A percentile compares a stretch with the other conserved stretches of the same genome.
Conservation (phyloP, 2,329 filamentous ascomycete species). For the Fusarium graminum region DNA sequence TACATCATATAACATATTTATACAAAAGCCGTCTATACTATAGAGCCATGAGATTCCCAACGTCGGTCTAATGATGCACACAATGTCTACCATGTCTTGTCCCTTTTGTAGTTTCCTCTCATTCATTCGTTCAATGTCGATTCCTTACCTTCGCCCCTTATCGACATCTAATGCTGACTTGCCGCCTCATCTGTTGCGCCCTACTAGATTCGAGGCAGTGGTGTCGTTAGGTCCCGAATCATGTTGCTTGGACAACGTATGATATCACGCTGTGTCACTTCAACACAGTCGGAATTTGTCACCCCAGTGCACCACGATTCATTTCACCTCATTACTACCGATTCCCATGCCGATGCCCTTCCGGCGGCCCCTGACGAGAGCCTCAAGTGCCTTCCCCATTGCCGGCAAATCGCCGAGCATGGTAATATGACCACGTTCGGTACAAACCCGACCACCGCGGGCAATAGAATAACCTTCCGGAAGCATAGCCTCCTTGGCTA, state of each 20-base stretch:
- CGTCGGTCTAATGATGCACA: constrained; percentile 36
- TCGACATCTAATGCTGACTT: background rate
- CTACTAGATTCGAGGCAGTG: background rate
- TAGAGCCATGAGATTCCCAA: constrained; percentile 23
- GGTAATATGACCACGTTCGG: constrained; percentile 88
- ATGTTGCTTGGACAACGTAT: constrained; percentile 17
- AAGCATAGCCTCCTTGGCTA: constrained; percentile 87
- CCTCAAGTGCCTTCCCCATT: constrained; percentile 79
- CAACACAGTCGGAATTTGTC: constrained; percentile 23
- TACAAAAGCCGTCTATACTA: constrained; percentile 29
- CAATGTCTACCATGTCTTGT: constrained; percentile 10
- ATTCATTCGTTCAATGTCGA: constrained; percentile 8
- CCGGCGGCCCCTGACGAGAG: constrained; percentile 73
- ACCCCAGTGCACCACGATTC: background rate
- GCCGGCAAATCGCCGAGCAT: constrained; percentile 87
- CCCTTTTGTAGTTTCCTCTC: constrained; percentile 18
- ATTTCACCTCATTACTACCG: constrained; percentile 17
- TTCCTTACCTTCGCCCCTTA: background rate
- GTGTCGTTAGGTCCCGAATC: constrained; percentile 22
- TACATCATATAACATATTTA: constrained; percentile 22
- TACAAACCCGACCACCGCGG: constrained; percentile 79
- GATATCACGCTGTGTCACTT: constrained; percentile 31
- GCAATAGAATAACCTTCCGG: constrained; percentile 83
- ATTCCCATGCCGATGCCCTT: constrained; percentile 78
- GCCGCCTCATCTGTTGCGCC: constrained; percentile 6